Evolutionary conservation across 1,284 basidiomycete species (phyloP).

Genomic region (Cryptococcus neoformans): DNA sequence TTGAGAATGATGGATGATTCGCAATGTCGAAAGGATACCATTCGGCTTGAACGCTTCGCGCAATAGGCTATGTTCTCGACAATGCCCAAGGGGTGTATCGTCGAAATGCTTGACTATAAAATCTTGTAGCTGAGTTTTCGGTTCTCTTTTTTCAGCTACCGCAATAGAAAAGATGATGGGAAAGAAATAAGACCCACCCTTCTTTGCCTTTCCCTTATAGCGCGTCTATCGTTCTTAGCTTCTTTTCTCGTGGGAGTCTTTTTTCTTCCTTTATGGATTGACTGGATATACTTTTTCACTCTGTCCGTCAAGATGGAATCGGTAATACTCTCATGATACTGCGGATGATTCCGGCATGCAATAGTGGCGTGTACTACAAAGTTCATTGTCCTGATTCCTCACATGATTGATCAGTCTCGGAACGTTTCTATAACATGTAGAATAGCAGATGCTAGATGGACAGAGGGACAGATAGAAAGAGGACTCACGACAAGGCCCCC

Average conservation of each 20-base stretch:
- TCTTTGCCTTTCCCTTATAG: not conserved
- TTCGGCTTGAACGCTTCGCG: not conserved
- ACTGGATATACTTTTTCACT: not conserved
- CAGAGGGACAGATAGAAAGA: no score
- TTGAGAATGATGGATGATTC: not conserved
- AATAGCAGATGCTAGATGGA: no score
- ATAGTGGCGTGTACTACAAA: not conserved
- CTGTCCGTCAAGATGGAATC: not conserved
- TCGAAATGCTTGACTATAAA: not conserved
- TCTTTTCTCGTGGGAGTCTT: not conserved
- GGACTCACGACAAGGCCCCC: not conserved
- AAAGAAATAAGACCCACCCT: not conserved
- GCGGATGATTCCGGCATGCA: not conserved
- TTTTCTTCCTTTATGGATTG: not conserved
- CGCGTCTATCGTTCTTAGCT: not conserved
- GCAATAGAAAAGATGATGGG: no score
- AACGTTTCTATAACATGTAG: no score
- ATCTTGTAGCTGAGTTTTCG: not conserved
- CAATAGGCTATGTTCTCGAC: not conserved
- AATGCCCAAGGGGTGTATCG: not conserved
- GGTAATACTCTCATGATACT: not conserved
- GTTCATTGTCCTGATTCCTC: not conserved
- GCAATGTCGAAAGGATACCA: not conserved
- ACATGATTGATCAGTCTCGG: not conserved
- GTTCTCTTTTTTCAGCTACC: not conserved